Base-by-base conservation (phyloP, 2,329 filamentous ascomycete species). In the Coccinonectria pachysandricola region DNA sequence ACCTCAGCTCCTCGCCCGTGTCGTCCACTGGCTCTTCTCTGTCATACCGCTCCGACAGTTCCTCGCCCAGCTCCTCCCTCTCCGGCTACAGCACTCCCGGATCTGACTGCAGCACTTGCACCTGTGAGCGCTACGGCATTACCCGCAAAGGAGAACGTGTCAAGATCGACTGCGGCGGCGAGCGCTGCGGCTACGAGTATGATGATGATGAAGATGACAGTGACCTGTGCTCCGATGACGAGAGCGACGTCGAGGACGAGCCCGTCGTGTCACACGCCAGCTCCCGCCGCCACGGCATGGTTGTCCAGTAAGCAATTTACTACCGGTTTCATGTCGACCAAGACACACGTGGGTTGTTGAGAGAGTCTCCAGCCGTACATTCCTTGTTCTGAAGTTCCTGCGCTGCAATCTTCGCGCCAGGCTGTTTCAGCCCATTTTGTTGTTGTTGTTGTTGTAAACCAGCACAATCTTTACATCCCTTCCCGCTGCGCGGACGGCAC, bases 61-160 rank as follows among this genome's bases (percentile, higher is more conserved):
- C 76, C 35, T 78, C 73, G 36, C 75, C 79, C 48, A 80, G 64
- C 59, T 87, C 76, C 19, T 79, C 75, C 34, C 67, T 80, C 43
- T 78, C 79, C 29, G 80, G 78, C 45, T 87, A 84, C 57, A 85
- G 83, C 66, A 82, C 77, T 36, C 80, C 80, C 37, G 69, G 68
- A 58, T 85, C 80, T 27, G 81, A 80, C 49, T 76, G 75, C 60
- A 78, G 71, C 49, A 71, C 70, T 54, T 96, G 91, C 75, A 86
- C 79, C 40, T 96, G 88, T 64, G 85, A 95, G 59, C 83, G 87
- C 63, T 95, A 91, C 65, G 88, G 87, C 46, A 93, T 96, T 66
- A 95, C 87, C 40, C 82, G 86, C 62, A 78, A 79, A 57, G 86
- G 87, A 52, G 81, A 92, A 58, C 79, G 87, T 49, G 81, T 96